Percentiles rank a stretch among this genome's conserved stretches.
Conservation (phyloP, 2,329 filamentous ascomycete species). For the Cadophora sp. region DNA sequence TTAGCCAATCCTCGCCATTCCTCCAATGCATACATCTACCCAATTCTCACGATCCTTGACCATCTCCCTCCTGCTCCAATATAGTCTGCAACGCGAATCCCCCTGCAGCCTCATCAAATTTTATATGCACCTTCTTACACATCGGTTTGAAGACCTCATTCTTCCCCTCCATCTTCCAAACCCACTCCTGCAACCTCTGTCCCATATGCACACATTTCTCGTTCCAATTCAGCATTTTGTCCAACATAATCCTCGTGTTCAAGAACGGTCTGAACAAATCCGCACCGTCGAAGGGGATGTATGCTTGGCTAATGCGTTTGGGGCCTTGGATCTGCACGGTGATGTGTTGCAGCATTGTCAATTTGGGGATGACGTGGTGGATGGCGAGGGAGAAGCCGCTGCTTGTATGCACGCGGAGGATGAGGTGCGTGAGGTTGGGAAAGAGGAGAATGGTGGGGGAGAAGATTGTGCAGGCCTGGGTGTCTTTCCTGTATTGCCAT, state of each 20-base stretch:
- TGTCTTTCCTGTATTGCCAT: conserved; percentile 8
- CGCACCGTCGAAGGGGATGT: neutral
- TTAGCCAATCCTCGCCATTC: neutral
- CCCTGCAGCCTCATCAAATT: conserved; percentile 7
- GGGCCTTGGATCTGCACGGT: conserved; percentile 1
- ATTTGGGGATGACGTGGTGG: conserved; percentile 11
- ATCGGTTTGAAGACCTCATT: conserved; percentile 14
- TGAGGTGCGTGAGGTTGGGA: conserved; percentile 5
- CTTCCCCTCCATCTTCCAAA: conserved; percentile 14
- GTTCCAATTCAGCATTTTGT: conserved; percentile 13
- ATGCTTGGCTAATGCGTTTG: neutral
- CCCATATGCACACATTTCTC: conserved; percentile 1
- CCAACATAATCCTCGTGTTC: conserved; percentile 12
- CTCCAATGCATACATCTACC: neutral
- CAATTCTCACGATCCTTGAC: neutral
- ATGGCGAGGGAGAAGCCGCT: conserved; percentile 9
- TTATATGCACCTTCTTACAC: conserved; percentile 9
- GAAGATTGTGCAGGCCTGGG: conserved; percentile 9
- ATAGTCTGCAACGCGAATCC: neutral
- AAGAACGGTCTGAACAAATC: conserved; percentile 12
- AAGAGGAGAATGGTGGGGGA: neutral
- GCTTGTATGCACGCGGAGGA: conserved; percentile 4
- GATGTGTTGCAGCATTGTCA: neutral
- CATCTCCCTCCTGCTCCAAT: neutral
- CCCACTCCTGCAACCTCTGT: conserved; percentile 5